These are phyloP conservation scores for Mortierella sp. DNA, from an alignment of 371 early-diverging fungal genomes.

Conservation along the genomic window DNA sequence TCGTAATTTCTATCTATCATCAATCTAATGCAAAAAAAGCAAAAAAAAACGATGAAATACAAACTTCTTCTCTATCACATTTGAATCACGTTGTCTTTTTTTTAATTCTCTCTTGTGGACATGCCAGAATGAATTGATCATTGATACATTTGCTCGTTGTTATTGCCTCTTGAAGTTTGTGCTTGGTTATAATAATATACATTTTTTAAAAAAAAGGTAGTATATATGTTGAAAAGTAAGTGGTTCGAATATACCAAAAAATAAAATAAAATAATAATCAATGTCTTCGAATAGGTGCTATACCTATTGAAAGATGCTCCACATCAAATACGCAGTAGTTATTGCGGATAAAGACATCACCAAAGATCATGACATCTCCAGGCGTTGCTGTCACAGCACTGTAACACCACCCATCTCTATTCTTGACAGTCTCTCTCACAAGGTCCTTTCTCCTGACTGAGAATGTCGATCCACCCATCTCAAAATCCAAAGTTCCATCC, in stretches of 20 bases:
- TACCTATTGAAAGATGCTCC: slow-evolving; percentile 27
- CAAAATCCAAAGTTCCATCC: slow-evolving; percentile 41
- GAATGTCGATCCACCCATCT: slow-evolving; percentile 36
- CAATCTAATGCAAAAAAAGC: no score
- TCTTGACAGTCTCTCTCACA: slow-evolving; percentile 35
- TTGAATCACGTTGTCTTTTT: no score
- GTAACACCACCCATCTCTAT: slow-evolving; percentile 33
- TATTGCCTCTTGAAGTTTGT: no score
- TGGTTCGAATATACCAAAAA: no score
- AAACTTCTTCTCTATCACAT: slow-evolving; percentile 5
- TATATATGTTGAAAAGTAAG: no score
- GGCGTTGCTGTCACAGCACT: slow-evolving; percentile 40
- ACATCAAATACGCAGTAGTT: slow-evolving; percentile 63
- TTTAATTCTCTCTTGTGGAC: no score
- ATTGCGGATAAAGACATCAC: slow-evolving; percentile 63
- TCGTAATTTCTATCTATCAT: background rate
- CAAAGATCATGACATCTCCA: slow-evolving; percentile 57
- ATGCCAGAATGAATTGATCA: no score
- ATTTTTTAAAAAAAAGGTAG: background rate
- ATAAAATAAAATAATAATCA: no score
- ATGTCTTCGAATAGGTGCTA: slow-evolving; percentile 24
- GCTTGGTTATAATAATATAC: background rate
- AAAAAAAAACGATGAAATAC: background rate
- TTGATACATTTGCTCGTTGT: no score
- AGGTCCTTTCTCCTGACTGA: slow-evolving; percentile 34